Evolutionary conservation across 257 asterid genomes (phyloP), one percentile per base, ranked within the genome.

Genomic region (Salvia miltiorrhiza): DNA sequence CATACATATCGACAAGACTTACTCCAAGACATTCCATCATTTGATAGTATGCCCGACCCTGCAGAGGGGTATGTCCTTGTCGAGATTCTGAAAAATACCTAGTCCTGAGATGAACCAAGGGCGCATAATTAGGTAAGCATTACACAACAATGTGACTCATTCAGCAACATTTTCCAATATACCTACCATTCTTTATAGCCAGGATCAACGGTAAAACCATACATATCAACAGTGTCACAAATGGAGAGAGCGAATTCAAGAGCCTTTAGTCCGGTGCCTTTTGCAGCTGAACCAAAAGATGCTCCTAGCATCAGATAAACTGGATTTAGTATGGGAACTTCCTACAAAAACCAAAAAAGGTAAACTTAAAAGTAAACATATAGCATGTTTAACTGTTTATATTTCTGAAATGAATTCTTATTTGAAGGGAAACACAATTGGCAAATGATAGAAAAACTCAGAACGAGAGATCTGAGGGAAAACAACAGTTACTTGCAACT

Each of bases 11-110:
- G 57, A 48, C 41, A 41, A 47, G 52, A 59, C 97, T 86, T 85
- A 92, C 98, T 72, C 97, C 97, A 21, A 92, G 92, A 67, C 97
- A 90, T 75, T 90, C 98, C 97, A 92, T 92, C 98, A 92, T 92
- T 78, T 92, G 98, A 81, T 88, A 92, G 80, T 92, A 92, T 23
- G 98, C 97, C 77, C 97, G 88, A 12, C 98, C 97, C 41, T 85
- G 93, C 73, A 92, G 69, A 33, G 98, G 98, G 74, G 98, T 86
- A 75, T 92, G 98, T 53, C 98, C 98, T 79, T 90, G 86, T 47
- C 98, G 81, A 56, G 98, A 84, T 80, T 90, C 96, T 17, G 98
- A 92, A 81, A 92, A 92, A 73, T 92, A 92, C 72, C 98, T 82
- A 40, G 98, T 92, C 98, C 98, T 92, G 86, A 48, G 78, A 82